phyloP scores from a whole-genome alignment of 202 grass and related monocot genomes.

The Zoysia matrella region DNA sequence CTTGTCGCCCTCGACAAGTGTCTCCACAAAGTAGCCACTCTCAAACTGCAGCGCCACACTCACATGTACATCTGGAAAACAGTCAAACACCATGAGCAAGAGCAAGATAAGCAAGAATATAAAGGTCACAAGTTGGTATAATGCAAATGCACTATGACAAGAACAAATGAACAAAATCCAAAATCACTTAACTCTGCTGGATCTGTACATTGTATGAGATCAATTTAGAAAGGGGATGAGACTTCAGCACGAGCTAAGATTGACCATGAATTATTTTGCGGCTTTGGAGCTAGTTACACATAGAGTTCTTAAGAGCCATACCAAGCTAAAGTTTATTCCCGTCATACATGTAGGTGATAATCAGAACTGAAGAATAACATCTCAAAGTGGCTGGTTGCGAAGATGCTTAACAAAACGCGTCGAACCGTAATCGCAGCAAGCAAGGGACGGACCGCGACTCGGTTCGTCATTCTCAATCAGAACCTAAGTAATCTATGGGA shows the following conservation, averaged over 20 bases:
- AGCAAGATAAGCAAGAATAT: conserved; percentile 3
- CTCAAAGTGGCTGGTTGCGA: background rate
- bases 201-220: background rate
- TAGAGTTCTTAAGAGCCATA: background rate
- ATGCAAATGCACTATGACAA: background rate
- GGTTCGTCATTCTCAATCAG: background rate
- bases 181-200: background rate
- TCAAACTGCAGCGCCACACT: conserved; percentile 71
- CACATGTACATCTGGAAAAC: conserved; percentile 67
- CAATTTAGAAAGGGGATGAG: background rate
- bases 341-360: background rate
- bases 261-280: background rate
- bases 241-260: background rate
- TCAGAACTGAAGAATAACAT: background rate
- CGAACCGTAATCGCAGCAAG: background rate
- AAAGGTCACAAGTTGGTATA: background rate
- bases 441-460: background rate
- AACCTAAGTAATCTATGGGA: background rate
- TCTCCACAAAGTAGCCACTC: conserved; percentile 94
- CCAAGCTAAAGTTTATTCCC: background rate
- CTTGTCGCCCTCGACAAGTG: conserved; percentile 93
- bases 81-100: conserved; percentile 24
- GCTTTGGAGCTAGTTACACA: background rate
- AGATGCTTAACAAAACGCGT: background rate
- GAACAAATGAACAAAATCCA: background rate